Evolutionary conservation across 208 protist species (phyloP), one percentile per base, ranked within the genome.

Genomic region (Kentomonas sorsogonicus): DNA sequence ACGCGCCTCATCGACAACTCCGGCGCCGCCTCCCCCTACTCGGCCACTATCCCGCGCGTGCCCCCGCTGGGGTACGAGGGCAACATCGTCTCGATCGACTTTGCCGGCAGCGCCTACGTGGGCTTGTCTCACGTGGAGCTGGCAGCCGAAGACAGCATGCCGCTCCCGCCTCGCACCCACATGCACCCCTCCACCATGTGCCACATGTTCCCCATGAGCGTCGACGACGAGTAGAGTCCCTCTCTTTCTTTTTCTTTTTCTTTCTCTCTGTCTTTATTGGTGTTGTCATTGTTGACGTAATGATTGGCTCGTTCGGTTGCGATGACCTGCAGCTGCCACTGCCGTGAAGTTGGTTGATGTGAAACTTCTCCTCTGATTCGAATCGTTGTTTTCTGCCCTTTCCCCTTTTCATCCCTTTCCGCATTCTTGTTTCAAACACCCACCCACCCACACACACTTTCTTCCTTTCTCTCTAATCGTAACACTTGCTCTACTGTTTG

Each of bases 41-140:
- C 65, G 13, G 63, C 51, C n/a, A 20, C 39, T 48, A 61, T 72
- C 47, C 59, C 56, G 18, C 60, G 55, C 20, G 56, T 60, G 36
- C 71, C 73, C 29, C 63, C 72, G 2, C 53, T 27, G 6, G 20
- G 57, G 40, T 46, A 78, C 13, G 40, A 54, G 7, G 45, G 60
- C 22, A 67, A 72, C 39, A 43, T 53, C 0, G 64, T 60, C 29
- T 50, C 83, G 23, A 55, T 89, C 53, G 69, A 89, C 43, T 63
- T 82, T 25, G 69, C 76, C 15, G 40, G 60, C 26, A 89, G 81
- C 54, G 76, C 74, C 40, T 67, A 51, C 30, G 79, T 70, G 54
- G 71, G 58, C 27, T 72, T 73, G 55, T 51, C 57, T 0, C 58
- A 58, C 45, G 53, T 50, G 22, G 25, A 31, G 13, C 36, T 74